phyloP scores from a whole-genome alignment of 2,329 filamentous ascomycete species.

The Chaetomiaceae sp. region DNA sequence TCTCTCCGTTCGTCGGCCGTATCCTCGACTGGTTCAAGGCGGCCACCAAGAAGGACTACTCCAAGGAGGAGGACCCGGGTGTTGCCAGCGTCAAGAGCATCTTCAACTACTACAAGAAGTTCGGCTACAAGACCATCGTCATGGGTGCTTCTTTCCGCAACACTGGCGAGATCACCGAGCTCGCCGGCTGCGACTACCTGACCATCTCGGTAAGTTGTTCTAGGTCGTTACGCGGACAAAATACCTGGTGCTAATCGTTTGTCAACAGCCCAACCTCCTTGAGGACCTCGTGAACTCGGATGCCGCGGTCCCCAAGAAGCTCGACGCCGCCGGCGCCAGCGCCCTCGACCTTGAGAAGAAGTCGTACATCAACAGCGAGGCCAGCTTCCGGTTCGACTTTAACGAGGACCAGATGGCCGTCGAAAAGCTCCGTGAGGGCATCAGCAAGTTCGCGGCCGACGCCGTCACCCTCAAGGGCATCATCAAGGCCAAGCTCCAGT shows the following conservation, averaged over 20 bases:
- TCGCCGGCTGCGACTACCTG: conserved; percentile 97
- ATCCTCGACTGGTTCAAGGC: conserved; percentile 99
- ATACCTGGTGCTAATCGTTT: conserved; percentile 3
- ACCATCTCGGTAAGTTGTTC: conserved; percentile 75
- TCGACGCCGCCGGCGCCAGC: conserved; percentile 63
- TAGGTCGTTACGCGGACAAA: neutral
- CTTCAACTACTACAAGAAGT: conserved; percentile 99
- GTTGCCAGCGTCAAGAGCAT: conserved; percentile 90
- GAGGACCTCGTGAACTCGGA: conserved; percentile 88
- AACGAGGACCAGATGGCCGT: conserved; percentile 99
- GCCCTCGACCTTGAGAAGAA: conserved; percentile 78
- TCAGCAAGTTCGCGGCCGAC: conserved; percentile 98
- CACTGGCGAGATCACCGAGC: conserved; percentile 93
- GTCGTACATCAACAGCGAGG: conserved; percentile 84
- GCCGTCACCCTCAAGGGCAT: conserved; percentile 90
- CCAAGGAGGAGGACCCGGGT: conserved; percentile 86
- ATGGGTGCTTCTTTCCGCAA: conserved; percentile 99
- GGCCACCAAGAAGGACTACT: conserved; percentile 87
- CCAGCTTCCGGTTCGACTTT: conserved; percentile 95
- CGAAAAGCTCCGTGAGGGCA: conserved; percentile 98
- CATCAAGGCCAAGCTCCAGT: conserved; percentile 74
- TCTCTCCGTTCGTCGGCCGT: conserved; percentile 97
- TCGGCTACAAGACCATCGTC: conserved; percentile 97
- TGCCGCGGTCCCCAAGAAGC: conserved; percentile 84
- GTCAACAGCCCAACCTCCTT: conserved; percentile 72